Evolutionary conservation across 257 asterid species (phyloP), one percentile per base, ranked within the genome.

Genomic region (Rauvolfia tetraphylla): DNA sequence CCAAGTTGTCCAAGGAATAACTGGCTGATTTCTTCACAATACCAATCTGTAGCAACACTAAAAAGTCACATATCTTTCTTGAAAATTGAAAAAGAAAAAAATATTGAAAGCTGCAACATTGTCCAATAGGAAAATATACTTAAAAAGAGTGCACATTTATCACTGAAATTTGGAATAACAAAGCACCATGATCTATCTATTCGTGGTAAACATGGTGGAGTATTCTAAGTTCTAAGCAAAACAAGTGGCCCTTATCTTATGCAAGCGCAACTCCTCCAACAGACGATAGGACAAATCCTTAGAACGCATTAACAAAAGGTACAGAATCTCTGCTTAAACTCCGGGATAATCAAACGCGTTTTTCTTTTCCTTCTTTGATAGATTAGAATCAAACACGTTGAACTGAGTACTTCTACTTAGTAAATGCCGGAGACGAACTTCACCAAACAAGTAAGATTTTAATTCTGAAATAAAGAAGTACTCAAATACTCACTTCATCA

Each of bases 1-100:
- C 85, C 65, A 95, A 68, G 76, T 83, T 79, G 27, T 36, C 78
- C 85, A 92, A 81, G 39, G 96, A 36, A 59, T 85, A 29, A 1
- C 74, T 83, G 0, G 89, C 97, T 31, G 97, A 89, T 89, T 87
- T 91, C 80, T 84, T 88, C 85, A 91, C 88, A 71, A 95, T 84
- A 56, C 99, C 99, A 82, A 95, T 68, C 99, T 95, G 85, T 7
- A 62, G 44, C 61, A 62, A 51, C 62, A 42, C 23, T 44, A 49
- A 29, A 27, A 17, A 27, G 61, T 54, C 29, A 58, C 38, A 34
- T 18, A 7, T 18, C 7, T 5, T 53, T 22, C 12, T 18, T 69
- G 70, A 51, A 49, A 49, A 18, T 1, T 12, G 29, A 54, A n/a
- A 67, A 31, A 4, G 1, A 33, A 27, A 71, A 61, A 34, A 57